A percentile compares a stretch with the other conserved stretches of the same genome.
These are phyloP conservation scores for Quercus dentata DNA, from an alignment of 306 rosid species.

Conservation along the genomic window DNA sequence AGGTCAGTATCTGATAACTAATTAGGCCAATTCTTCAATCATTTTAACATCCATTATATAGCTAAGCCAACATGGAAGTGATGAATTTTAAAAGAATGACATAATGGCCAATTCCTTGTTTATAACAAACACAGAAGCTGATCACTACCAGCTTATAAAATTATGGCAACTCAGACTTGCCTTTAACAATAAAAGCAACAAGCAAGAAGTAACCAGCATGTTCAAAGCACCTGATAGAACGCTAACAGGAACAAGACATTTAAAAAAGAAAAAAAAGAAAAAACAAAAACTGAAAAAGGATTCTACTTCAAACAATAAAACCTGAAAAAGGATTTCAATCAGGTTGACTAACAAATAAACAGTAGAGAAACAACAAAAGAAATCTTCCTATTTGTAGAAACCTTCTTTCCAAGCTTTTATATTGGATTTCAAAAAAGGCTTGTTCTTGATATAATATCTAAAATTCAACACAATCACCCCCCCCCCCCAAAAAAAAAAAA, in stretches of 20 bases:
- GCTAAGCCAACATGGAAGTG: not conserved
- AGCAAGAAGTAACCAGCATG: not conserved
- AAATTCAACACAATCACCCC: not conserved
- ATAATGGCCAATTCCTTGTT: not conserved
- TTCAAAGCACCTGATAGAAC: not conserved
- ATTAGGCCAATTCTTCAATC: not conserved
- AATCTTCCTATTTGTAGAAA: not conserved
- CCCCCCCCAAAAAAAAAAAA: not conserved
- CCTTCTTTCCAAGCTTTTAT: not conserved
- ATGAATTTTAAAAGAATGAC: not conserved
- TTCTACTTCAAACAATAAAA: not conserved
- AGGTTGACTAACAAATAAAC: too few relatives aligned
- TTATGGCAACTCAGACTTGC: not conserved
- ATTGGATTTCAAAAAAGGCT: not conserved
- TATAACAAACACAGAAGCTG: not conserved
- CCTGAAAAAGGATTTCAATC: too few relatives aligned
- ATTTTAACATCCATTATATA: not conserved
- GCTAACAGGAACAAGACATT: not conserved
- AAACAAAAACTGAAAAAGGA: not conserved
- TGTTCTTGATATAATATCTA: not conserved
- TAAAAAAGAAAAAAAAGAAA: not conserved
- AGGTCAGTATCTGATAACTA: not conserved
- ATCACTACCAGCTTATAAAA: not conserved
- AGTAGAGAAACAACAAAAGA: not conserved
- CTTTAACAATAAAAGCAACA: not conserved